Evolutionary conservation across 2,329 filamentous ascomycete genomes (phyloP), one percentile per base, ranked within the genome.

Genomic region (Atkinsonella hypoxylon): DNA sequence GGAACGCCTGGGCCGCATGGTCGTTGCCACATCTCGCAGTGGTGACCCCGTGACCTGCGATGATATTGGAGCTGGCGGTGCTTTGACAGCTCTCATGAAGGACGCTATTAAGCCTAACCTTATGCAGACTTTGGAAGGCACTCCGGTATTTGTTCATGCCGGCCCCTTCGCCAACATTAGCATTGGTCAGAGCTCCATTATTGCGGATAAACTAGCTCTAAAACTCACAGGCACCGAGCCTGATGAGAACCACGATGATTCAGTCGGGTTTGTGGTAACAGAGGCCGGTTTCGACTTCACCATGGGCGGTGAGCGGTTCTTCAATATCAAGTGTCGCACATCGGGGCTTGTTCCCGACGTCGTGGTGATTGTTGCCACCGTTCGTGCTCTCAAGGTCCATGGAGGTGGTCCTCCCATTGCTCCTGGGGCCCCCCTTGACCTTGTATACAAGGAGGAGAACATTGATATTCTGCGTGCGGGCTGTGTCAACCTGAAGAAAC

Each of bases 281-380:
- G 93, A 98, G 69, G 91, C 93, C 49, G 93, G 93, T 10, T 98
- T 98, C 68, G 93, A 98, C 70, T 98, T 98, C 72, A 97, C 93
- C 61, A 98, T 98, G 93, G 93, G 93, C 57, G 93, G 93, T 56
- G 93, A 98, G 77, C 86, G 93, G 48, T 98, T 98, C 78, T 97
- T 98, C 82, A 97, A 98, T 75, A 97, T 98, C 77, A 98, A 98
- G 78, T 97, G 93, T 73, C 86, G 93, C 54, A 87, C 89, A 10
- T 96, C 91, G 6, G 91, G 91, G 22, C 83, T 98, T 44, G 81
- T 89, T 2, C 93, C 93, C 2, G 93, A 98, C 62, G 88, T 89
- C 1, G 90, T 95, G 7, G 89, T 98, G 43, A 83, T 98, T 53
- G 93, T 98, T 38, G 91, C 93, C 22, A 98, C 93, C 2, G 87